Conservation (phyloP, 345 rosid genomes). For the Nephelium lappaceum region DNA sequence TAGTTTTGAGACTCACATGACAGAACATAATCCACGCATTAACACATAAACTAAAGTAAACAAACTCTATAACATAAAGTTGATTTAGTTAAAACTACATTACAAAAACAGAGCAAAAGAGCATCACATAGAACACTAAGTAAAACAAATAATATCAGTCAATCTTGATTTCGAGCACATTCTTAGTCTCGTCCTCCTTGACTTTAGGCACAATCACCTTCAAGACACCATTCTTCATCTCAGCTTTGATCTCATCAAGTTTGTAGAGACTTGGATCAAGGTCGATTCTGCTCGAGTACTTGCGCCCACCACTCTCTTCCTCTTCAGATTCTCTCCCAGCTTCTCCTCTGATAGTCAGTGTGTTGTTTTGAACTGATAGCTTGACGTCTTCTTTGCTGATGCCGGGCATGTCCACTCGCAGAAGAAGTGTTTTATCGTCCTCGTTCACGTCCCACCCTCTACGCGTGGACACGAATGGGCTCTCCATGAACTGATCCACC, state of each 20-base stretch:
- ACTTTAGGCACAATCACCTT: slow-evolving; percentile 38
- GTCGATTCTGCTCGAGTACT: slow-evolving; percentile 31
- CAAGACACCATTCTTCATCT: slow-evolving; percentile 44
- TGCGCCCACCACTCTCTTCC: slow-evolving; percentile 19
- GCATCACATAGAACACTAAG: background rate
- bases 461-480: slow-evolving; percentile 19
- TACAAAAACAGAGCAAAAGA: background rate
- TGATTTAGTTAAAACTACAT: background rate
- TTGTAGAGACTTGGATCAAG: slow-evolving; percentile 22
- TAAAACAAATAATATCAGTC: background rate
- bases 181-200: slow-evolving; percentile 27
- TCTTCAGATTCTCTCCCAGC: slow-evolving; percentile 3
- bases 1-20: too few species aligned
- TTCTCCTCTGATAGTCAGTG: slow-evolving; percentile 12
- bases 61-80: too few species aligned
- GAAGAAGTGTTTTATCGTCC: slow-evolving; percentile 31
- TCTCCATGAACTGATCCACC: slow-evolving; percentile 30
- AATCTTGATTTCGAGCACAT: slow-evolving; percentile 22
- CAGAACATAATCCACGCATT: too few species aligned
- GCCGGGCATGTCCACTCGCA: slow-evolving; percentile 54
- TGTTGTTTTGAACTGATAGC: slow-evolving; percentile 28
- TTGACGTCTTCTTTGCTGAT: slow-evolving; percentile 43
- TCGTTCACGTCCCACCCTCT: slow-evolving; percentile 60
- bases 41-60: too few species aligned
- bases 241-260: slow-evolving; percentile 33